Conservation (phyloP, 208 protist species). For the Porcisia hertigi region DNA sequence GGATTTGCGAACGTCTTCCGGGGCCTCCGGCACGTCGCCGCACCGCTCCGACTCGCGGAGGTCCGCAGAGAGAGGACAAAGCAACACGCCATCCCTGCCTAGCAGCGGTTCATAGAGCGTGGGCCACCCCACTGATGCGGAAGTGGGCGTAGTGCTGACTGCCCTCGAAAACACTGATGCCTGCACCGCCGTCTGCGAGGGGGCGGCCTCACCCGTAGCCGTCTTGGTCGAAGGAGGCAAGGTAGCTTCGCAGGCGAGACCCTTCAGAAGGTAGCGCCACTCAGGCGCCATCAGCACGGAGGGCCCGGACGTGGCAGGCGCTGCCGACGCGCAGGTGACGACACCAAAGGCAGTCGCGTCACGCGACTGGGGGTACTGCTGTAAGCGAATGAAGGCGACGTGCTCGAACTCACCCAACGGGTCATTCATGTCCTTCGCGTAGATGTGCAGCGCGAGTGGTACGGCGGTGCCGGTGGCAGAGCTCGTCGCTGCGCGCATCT, state of each 20-base stretch:
- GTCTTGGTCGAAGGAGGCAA: not conserved
- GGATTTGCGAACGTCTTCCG: too few relatives aligned
- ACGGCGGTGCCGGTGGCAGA: conserved; percentile 1
- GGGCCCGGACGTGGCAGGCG: not conserved
- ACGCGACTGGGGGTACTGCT: conserved; percentile 9
- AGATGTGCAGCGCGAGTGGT: conserved; percentile 27
- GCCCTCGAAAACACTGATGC: not conserved
- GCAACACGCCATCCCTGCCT: conserved; percentile 52
- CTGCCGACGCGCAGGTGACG: not conserved
- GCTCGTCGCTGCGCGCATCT: not conserved
- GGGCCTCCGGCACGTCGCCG: not conserved
- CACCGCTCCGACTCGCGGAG: conserved; percentile 24
- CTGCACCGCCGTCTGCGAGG: not conserved
- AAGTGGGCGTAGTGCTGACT: not conserved
- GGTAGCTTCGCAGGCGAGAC: conserved; percentile 17
- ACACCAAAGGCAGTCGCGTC: conserved; percentile 10
- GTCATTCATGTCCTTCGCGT: conserved; percentile 28
- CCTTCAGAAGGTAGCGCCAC: conserved; percentile 22
- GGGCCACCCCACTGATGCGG: conserved; percentile 45
- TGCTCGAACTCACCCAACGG: conserved; percentile 38
- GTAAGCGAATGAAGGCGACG: conserved; percentile 64
- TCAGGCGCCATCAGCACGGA: conserved; percentile 15
- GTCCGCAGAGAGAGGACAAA: conserved; percentile 40
- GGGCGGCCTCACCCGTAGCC: not conserved
- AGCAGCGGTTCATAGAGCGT: conserved; percentile 54